A percentile compares a stretch with the other conserved stretches of the same genome.
Conservation (phyloP, 2,329 filamentous ascomycete species). For the Exserohilum turcica region DNA sequence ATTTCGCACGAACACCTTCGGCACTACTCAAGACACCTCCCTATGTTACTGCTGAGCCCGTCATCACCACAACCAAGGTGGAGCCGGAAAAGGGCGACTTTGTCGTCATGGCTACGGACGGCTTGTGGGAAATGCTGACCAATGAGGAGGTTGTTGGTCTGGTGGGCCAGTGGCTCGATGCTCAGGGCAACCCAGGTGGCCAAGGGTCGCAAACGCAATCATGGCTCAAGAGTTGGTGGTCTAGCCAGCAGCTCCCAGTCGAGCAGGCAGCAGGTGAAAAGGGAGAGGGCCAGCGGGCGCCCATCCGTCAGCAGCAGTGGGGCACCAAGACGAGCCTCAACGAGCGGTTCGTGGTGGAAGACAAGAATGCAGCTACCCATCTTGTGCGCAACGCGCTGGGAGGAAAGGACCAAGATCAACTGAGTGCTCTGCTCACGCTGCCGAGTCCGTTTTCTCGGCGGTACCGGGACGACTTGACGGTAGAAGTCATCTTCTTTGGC, state of each 20-base stretch:
- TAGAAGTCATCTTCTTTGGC: constrained; percentile 98
- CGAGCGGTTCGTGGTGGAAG: constrained; percentile 88
- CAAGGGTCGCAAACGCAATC: constrained; percentile 54
- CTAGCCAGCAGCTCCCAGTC: constrained; percentile 69
- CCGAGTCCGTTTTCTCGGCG: constrained; percentile 88
- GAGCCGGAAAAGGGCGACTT: constrained; percentile 91
- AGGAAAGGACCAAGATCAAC: constrained; percentile 89
- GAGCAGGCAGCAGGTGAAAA: constrained; percentile 63
- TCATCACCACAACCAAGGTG: constrained; percentile 91
- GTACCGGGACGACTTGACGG: constrained; percentile 94
- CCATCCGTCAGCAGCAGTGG: constrained; percentile 90
- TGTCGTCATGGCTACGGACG: constrained; percentile 93
- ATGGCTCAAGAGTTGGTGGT: constrained; percentile 75
- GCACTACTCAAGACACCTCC: constrained; percentile 85
- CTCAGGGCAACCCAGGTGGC: constrained; percentile 59
- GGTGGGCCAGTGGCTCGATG: constrained; percentile 95
- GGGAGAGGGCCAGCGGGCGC: constrained; percentile 76
- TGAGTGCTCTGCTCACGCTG: constrained; percentile 88
- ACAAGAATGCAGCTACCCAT: constrained; percentile 96
- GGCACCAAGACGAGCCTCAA: constrained; percentile 74
- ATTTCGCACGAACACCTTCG: constrained; percentile 83
- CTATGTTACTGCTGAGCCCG: constrained; percentile 94
- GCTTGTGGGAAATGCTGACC: constrained; percentile 98
- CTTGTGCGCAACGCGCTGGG: constrained; percentile 93
- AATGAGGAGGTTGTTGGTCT: constrained; percentile 98